phyloP scores from a whole-genome alignment of 495 filamentous ascomycete genomes.

The Talaromyces ruber region DNA sequence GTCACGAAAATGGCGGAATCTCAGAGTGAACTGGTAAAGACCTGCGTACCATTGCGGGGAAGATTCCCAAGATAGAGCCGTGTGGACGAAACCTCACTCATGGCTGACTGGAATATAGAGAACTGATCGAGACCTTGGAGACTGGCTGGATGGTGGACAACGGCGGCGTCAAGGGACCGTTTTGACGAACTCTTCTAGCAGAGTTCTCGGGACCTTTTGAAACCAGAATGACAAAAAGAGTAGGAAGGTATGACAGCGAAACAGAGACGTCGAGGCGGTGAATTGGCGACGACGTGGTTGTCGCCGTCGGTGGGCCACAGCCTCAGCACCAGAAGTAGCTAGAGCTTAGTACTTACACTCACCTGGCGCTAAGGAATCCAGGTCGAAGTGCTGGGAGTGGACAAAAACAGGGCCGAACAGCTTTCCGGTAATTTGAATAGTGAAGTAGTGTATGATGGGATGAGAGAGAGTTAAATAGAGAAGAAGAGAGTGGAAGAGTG shows the following conservation, averaged over 20 bases:
- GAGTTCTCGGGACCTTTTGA: neutral
- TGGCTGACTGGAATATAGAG: constrained; percentile 21
- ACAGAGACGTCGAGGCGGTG: neutral
- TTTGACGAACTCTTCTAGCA: neutral
- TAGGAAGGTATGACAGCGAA: neutral
- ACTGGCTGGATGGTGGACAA: neutral
- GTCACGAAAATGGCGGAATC: constrained; percentile 5
- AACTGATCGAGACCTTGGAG: neutral
- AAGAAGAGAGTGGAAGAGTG: constrained; percentile 10
- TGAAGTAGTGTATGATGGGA: neutral
- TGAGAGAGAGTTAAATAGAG: neutral
- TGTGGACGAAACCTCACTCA: constrained; percentile 75
- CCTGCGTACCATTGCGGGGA: constrained; percentile 83
- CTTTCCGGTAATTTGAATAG: neutral
- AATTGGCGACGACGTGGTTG: neutral
- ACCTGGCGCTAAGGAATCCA: constrained; percentile 5
- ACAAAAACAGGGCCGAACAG: neutral
- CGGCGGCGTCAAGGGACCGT: neutral
- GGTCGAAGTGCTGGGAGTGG: neutral
- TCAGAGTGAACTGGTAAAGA: constrained; percentile 23
- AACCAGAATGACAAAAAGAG: neutral
- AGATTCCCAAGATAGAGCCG: constrained; percentile 96
- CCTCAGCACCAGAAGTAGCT: constrained; percentile 2
- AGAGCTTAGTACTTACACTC: constrained; percentile 3
- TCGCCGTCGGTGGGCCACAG: neutral